phyloP scores from a whole-genome alignment of 345 rosid species.

The Hirschfeldia incana region DNA sequence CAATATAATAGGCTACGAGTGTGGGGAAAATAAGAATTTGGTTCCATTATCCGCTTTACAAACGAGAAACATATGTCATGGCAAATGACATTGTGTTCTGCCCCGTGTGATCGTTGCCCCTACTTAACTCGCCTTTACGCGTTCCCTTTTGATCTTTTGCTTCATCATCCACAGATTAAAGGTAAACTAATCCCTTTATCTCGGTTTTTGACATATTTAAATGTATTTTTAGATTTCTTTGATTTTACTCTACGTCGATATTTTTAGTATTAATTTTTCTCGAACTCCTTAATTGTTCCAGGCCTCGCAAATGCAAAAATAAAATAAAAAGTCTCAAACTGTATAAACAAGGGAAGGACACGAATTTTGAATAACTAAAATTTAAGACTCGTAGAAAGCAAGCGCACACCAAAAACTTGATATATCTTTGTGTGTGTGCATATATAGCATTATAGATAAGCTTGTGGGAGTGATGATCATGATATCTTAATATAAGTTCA shows the following conservation, averaged over 20 bases:
- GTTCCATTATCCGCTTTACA: constrained; percentile 7
- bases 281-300: not conserved
- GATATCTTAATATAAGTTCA: constrained; percentile 23
- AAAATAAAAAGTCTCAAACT: not conserved
- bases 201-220: not conserved
- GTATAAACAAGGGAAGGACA: not conserved
- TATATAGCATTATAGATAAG: not conserved
- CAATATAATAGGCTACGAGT: too few relatives aligned
- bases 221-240: not conserved
- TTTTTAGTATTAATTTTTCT: not conserved
- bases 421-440: not conserved
- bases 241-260: not conserved
- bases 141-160: constrained; percentile 19
- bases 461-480: constrained; percentile 23
- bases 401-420: not conserved
- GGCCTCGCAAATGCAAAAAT: not conserved
- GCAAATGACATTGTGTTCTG: constrained; percentile 8
- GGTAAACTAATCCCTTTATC: not conserved
- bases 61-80: constrained; percentile 10
- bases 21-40: too few relatives aligned
- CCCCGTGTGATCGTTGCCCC: constrained; percentile 34
- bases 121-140: constrained; percentile 36
- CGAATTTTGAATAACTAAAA: not conserved
- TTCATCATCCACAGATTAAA: constrained; percentile 14
- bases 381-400: not conserved